These are phyloP conservation scores for Lipomyces japonicus DNA, from an alignment of 805 yeast species.

Conservation along the genomic window DNA sequence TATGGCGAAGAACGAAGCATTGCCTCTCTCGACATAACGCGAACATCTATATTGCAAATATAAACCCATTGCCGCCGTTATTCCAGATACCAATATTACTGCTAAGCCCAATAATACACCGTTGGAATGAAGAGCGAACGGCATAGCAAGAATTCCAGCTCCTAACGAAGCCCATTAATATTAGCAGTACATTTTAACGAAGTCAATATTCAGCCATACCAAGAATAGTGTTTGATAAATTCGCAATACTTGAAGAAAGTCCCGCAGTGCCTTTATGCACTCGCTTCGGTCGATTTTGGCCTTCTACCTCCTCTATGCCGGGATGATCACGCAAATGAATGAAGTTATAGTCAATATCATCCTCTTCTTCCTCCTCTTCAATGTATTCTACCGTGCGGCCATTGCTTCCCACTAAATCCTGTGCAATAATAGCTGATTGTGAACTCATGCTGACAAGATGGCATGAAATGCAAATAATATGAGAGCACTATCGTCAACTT, in stretches of 20 bases:
- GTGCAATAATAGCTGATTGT: no score
- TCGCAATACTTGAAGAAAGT: conserved; percentile 34
- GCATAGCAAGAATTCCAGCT: conserved; percentile 75
- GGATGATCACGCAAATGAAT: not conserved
- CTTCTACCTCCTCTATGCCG: conserved; percentile 9
- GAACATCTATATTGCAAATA: conserved; percentile 60
- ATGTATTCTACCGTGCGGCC: conserved; percentile 22
- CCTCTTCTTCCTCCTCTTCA: conserved; percentile 26
- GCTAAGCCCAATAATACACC: conserved; percentile 56
- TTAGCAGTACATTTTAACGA: not conserved
- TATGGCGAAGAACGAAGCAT: conserved; percentile 66
- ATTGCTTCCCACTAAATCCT: no score
- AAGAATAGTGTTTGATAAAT: conserved; percentile 61
- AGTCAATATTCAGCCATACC: conserved; percentile 8
- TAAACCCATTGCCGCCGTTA: conserved; percentile 63
- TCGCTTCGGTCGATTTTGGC: conserved; percentile 1
- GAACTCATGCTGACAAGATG: no score
- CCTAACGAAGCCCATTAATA: conserved; percentile 43
- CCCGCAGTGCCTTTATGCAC: conserved; percentile 20
- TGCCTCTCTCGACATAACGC: conserved; percentile 51
- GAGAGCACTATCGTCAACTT: no score
- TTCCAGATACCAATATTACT: conserved; percentile 56
- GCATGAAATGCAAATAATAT: no score
- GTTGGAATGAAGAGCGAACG: conserved; percentile 62
- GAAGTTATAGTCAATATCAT: conserved; percentile 14